phyloP scores from a whole-genome alignment of 495 filamentous ascomycete species.

The Polyplosphaeria fusca region DNA sequence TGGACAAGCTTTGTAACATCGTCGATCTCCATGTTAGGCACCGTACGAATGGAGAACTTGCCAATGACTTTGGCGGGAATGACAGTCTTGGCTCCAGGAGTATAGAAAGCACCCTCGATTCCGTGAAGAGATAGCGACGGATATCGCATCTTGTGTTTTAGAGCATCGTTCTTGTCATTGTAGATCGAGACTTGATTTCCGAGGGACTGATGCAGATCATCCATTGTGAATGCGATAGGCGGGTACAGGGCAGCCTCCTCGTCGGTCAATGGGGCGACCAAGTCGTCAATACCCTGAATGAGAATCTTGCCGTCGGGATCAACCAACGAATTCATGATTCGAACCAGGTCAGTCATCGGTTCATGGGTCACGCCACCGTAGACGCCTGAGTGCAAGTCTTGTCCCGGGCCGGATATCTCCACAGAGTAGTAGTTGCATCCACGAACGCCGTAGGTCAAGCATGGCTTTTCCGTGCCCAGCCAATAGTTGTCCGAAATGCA shows the following conservation, averaged over 20 bases:
- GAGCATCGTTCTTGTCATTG: slow-evolving; percentile 76
- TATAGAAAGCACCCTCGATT: slow-evolving; percentile 92
- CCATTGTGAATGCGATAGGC: slow-evolving; percentile 89
- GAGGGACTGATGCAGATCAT: slow-evolving; percentile 85
- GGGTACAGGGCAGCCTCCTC: slow-evolving; percentile 85
- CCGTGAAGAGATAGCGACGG: slow-evolving; percentile 96
- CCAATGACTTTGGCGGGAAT: slow-evolving; percentile 96
- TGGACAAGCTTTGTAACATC: slow-evolving; percentile 81
- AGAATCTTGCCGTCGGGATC: slow-evolving; percentile 85
- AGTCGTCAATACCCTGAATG: slow-evolving; percentile 83
- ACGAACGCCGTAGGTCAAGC: slow-evolving; percentile 94
- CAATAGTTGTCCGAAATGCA: slow-evolving; percentile 99
- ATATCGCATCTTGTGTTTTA: slow-evolving; percentile 92
- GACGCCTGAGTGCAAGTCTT: slow-evolving; percentile 93
- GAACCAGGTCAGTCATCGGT: slow-evolving; percentile 94
- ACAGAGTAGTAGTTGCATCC: slow-evolving; percentile 96
- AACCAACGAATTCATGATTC: slow-evolving; percentile 75
- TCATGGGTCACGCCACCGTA: slow-evolving; percentile 95
- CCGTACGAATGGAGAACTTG: slow-evolving; percentile 96
- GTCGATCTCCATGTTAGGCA: slow-evolving; percentile 93
- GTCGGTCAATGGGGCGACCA: slow-evolving; percentile 80
- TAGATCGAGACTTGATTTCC: slow-evolving; percentile 83
- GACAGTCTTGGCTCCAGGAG: slow-evolving; percentile 93
- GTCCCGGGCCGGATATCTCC: slow-evolving; percentile 80
- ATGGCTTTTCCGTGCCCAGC: slow-evolving; percentile 97